Percentiles rank a stretch among this genome's conserved stretches.
Evolutionary conservation across 1,284 basidiomycete genomes (phyloP).

Genomic region (Hymenochaete sp.): DNA sequence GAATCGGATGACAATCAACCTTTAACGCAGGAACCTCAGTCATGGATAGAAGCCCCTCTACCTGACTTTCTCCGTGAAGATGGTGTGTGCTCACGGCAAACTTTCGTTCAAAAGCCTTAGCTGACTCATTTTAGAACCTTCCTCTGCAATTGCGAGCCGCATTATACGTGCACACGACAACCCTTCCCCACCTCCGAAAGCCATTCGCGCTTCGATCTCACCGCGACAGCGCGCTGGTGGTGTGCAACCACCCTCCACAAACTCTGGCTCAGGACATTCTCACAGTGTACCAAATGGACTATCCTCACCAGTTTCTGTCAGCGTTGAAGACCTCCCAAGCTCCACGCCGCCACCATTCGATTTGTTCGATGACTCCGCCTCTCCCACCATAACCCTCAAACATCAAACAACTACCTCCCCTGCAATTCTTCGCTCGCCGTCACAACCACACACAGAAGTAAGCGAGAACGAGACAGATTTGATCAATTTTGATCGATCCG

Average conservation of each 20-base stretch:
- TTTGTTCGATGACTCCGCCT: not conserved
- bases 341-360: conserved; percentile 4
- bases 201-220: conserved; percentile 11
- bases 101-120: not conserved
- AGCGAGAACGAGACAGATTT: conserved; percentile 10
- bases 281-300: no score
- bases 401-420: not conserved
- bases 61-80: conserved; percentile 13
- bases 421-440: not conserved
- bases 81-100: conserved; percentile 7
- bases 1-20: conserved; percentile 24
- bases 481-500: conserved; percentile 15
- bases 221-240: no score
- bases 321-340: not conserved
- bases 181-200: conserved; percentile 60
- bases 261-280: no score
- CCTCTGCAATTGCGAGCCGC: conserved; percentile 51
- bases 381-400: conserved; percentile 3
- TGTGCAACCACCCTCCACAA: no score
- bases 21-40: not conserved
- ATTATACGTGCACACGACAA: conserved; percentile 63
- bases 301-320: no score
- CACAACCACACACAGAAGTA: not conserved
- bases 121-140: conserved; percentile 40
- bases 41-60: conserved; percentile 10